phyloP scores from a whole-genome alignment of 2,329 filamentous ascomycete genomes.

The Hawksworthiomyces lignivorus region DNA sequence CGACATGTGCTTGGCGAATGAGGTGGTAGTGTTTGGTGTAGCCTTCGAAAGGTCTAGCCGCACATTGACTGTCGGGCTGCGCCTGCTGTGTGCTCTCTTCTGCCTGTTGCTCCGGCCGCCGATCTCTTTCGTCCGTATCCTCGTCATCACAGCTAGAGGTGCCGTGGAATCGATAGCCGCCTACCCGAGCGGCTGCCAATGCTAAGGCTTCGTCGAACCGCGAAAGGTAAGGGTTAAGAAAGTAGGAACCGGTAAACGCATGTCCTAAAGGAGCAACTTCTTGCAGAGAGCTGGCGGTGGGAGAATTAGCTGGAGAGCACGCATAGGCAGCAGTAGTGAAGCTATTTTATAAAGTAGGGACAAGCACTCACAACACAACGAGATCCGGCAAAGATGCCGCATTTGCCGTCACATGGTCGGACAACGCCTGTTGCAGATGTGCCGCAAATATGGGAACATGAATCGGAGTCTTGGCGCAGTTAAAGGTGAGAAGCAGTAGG shows the following conservation, averaged over 20 bases:
- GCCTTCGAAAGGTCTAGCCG: neutral
- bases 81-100: neutral
- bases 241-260: constrained; percentile 77
- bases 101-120: neutral
- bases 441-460: constrained; percentile 62
- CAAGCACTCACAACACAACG: constrained; percentile 51
- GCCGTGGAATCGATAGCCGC: neutral
- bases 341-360: no score
- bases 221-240: constrained; percentile 67
- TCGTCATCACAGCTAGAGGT: neutral
- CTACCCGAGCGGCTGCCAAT: constrained; percentile 48
- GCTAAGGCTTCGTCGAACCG: constrained; percentile 65
- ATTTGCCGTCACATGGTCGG: constrained; percentile 27
- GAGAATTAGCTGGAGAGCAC: no score
- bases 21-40: constrained; percentile 52
- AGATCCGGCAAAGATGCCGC: constrained; percentile 41
- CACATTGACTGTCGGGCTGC: no score
- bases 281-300: constrained; percentile 62
- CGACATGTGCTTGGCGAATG: constrained; percentile 65
- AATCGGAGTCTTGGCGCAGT: constrained; percentile 69
- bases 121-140: constrained; percentile 5
- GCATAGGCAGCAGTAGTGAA: no score
- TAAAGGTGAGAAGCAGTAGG: constrained; percentile 79
- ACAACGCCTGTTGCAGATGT: constrained; percentile 57
- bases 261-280: constrained; percentile 81